Evolutionary conservation across 768 basidiomycete species (phyloP).

Genomic region (Leucocoprinus leucothites): DNA sequence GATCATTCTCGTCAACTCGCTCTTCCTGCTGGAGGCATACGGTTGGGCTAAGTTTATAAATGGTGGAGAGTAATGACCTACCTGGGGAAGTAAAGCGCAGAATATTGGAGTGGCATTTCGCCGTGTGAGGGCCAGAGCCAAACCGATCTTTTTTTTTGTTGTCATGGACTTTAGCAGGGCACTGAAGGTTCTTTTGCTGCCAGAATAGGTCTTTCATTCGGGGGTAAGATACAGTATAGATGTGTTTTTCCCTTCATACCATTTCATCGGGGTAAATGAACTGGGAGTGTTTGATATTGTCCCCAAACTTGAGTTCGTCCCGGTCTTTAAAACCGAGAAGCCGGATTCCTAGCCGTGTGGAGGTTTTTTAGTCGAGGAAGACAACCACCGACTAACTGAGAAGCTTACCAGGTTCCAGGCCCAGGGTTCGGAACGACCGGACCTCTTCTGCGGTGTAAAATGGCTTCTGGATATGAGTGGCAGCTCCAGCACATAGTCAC

Average conservation of each 20-base stretch:
- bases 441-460: slow-evolving; percentile 86
- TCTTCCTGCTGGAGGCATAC: slow-evolving; percentile 52
- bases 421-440: slow-evolving; percentile 77
- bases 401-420: slow-evolving; percentile 65
- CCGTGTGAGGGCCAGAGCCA: slow-evolving; percentile 70
- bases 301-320: slow-evolving; percentile 70
- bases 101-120: slow-evolving; percentile 75
- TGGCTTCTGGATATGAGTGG: slow-evolving; percentile 42
- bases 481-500: not conserved
- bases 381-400: not conserved
- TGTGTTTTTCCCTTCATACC: slow-evolving; percentile 38
- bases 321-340: slow-evolving; percentile 90
- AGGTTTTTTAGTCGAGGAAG: not conserved
- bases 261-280: slow-evolving; percentile 93
- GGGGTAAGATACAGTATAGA: not conserved
- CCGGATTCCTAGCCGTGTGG: slow-evolving; percentile 61
- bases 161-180: slow-evolving; percentile 83
- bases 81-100: slow-evolving; percentile 87
- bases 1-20: slow-evolving; percentile 63
- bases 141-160: slow-evolving; percentile 75
- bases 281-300: slow-evolving; percentile 87
- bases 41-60: not conserved
- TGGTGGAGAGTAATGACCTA: slow-evolving; percentile 21
- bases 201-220: slow-evolving; percentile 63
- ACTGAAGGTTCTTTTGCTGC: slow-evolving; percentile 89